Percentiles rank a stretch among this genome's conserved stretches.
These are phyloP conservation scores for Cordyceps javanica DNA, from an alignment of 2,329 filamentous ascomycete species.

Conservation along the genomic window DNA sequence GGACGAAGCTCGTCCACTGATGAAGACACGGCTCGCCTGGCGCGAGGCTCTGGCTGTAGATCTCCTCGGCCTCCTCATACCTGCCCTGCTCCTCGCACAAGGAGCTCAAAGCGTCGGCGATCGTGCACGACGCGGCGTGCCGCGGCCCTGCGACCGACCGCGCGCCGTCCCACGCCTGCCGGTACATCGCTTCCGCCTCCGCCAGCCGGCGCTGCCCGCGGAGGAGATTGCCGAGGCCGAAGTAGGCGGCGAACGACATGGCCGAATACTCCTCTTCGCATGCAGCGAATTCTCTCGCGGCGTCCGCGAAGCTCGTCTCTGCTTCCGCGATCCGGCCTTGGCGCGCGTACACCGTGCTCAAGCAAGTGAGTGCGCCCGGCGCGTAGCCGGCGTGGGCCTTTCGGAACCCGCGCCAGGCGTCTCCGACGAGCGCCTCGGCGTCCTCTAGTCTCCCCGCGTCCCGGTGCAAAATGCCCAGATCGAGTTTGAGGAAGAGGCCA, in stretches of 20 bases:
- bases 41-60: not conserved
- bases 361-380: not conserved
- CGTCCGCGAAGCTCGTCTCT: not conserved
- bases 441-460: not conserved
- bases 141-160: not conserved
- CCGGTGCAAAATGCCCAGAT: not conserved
- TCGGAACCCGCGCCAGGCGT: not conserved
- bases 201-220: not conserved
- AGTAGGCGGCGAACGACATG: not conserved
- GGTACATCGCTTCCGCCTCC: not conserved
- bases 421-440: not conserved
- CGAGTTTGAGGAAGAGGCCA: not conserved
- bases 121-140: not conserved
- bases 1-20: conserved; percentile 14
- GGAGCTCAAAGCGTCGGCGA: not conserved
- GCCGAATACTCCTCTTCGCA: not conserved
- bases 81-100: not conserved
- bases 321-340: not conserved
- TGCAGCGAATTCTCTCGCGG: not conserved
- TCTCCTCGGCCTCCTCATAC: not conserved
- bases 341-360: not conserved
- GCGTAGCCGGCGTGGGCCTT: not conserved
- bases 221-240: not conserved
- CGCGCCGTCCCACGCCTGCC: not conserved
- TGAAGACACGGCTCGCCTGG: conserved; percentile 7